Percentiles rank a stretch among this genome's conserved stretches.
phyloP scores from a whole-genome alignment of 345 rosid genomes.

The Barbarea vulgaris region DNA sequence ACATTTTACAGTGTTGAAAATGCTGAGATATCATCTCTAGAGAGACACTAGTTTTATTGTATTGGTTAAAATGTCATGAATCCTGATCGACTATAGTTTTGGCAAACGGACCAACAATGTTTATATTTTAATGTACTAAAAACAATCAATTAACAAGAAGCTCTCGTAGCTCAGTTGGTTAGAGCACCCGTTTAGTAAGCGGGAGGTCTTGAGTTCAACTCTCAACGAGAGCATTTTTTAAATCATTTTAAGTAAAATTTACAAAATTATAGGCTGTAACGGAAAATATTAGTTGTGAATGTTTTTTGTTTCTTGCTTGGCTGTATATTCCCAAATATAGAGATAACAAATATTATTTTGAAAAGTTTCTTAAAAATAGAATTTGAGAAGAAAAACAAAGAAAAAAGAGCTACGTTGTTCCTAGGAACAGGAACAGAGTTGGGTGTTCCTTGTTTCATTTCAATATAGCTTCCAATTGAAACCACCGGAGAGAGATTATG shows the following conservation, averaged over 20 bases:
- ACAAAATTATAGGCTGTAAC: neutral
- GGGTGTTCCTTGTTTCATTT: constrained; percentile 19
- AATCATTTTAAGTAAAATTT: too few relatives aligned
- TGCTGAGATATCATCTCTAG: too few relatives aligned
- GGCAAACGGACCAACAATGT: too few relatives aligned
- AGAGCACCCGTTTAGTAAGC: constrained; percentile 99
- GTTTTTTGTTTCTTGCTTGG: neutral
- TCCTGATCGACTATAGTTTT: too few relatives aligned
- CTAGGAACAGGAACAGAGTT: constrained; percentile 22
- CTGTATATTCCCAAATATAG: constrained; percentile 27
- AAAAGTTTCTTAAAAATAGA: constrained; percentile 24
- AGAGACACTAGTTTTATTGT: too few relatives aligned
- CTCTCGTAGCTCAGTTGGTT: constrained; percentile 99
- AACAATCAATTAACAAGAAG: neutral
- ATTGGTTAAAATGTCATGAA: too few relatives aligned
- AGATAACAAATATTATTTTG: neutral
- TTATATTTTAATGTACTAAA: too few relatives aligned
- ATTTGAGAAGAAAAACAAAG: neutral
- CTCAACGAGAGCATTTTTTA: constrained; percentile 43
- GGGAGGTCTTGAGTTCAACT: constrained; percentile 99
- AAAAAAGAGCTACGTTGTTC: constrained; percentile 8
- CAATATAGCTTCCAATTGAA: constrained; percentile 15
- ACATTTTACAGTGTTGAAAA: too few relatives aligned
- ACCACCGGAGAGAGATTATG: constrained; percentile 35
- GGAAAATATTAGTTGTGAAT: neutral